phyloP scores from a whole-genome alignment of 1,284 basidiomycete species.

The Sporisorium sorghi region DNA sequence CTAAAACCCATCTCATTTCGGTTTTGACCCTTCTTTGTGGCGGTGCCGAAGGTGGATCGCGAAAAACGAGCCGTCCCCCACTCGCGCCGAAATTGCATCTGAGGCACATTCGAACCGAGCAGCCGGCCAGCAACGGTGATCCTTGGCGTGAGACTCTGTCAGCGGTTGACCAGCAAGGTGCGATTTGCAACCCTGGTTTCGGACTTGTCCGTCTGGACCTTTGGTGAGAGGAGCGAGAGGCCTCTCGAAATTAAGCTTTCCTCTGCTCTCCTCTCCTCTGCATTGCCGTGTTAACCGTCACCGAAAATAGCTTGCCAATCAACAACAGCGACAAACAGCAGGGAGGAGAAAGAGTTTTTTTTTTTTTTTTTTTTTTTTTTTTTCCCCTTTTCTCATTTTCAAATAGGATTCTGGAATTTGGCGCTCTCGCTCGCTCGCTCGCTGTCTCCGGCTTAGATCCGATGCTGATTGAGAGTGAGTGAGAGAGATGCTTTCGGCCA shows the following conservation, averaged over 20 bases:
- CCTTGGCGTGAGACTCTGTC: no score
- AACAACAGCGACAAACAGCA: no score
- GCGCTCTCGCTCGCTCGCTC: not conserved
- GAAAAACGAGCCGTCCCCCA: not conserved
- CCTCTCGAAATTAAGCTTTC: not conserved
- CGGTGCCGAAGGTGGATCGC: not conserved
- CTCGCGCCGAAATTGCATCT: not conserved
- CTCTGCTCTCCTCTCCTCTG: not conserved
- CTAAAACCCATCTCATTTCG: not conserved
- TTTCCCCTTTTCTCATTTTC: not conserved
- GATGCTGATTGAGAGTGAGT: not conserved
- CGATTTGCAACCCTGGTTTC: no score
- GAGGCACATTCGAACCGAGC: no score
- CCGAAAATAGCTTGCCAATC: no score
- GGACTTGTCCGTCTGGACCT: no score
- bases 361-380: no score
- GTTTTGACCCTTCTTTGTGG: not conserved
- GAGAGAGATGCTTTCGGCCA: not conserved
- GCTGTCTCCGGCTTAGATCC: conserved; percentile 12
- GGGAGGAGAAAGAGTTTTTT: no score
- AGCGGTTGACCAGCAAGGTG: no score
- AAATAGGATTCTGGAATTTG: no score
- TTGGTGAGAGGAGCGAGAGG: no score
- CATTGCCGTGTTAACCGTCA: not conserved
- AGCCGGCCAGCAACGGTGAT: no score